These are phyloP conservation scores for Alternaria solani DNA, from an alignment of 2,329 filamentous ascomycete genomes.

Conservation along the genomic window DNA sequence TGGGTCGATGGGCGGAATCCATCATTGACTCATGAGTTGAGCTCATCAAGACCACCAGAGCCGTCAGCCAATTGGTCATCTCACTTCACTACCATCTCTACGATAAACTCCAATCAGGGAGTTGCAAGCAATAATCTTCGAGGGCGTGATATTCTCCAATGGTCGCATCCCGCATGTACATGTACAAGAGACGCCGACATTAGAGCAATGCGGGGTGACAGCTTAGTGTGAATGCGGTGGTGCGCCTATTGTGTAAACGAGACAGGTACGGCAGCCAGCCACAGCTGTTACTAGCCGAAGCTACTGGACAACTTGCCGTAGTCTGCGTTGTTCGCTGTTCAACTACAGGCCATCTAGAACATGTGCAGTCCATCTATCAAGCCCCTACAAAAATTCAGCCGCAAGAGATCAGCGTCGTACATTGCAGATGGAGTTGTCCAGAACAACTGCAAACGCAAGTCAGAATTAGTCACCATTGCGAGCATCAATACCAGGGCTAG, in stretches of 20 bases:
- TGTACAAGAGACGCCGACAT: not conserved
- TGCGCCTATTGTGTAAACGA: not conserved
- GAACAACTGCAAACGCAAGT: not conserved
- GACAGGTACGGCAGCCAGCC: constrained; percentile 6
- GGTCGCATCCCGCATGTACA: not conserved
- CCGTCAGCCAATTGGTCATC: not conserved
- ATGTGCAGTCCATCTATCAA: not conserved
- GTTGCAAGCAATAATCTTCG: not conserved
- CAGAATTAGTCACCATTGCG: not conserved
- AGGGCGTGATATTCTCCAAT: not conserved
- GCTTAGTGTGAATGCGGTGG: not conserved
- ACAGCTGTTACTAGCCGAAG: not conserved
- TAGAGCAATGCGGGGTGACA: not conserved
- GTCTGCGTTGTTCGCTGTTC: not conserved
- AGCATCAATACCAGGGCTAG: not conserved
- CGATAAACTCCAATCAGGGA: not conserved
- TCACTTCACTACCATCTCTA: not conserved
- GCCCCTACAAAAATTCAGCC: not conserved
- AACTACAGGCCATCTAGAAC: not conserved
- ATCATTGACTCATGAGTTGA: not conserved
- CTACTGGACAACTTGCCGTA: not conserved
- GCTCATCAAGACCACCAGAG: not conserved
- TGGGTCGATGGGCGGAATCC: not conserved
- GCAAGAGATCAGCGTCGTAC: not conserved
- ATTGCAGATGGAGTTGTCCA: not conserved